Evolutionary conservation across 75 land plant genomes (phyloP), one percentile per base, ranked within the genome.

Genomic region (Gnetum montanum): DNA sequence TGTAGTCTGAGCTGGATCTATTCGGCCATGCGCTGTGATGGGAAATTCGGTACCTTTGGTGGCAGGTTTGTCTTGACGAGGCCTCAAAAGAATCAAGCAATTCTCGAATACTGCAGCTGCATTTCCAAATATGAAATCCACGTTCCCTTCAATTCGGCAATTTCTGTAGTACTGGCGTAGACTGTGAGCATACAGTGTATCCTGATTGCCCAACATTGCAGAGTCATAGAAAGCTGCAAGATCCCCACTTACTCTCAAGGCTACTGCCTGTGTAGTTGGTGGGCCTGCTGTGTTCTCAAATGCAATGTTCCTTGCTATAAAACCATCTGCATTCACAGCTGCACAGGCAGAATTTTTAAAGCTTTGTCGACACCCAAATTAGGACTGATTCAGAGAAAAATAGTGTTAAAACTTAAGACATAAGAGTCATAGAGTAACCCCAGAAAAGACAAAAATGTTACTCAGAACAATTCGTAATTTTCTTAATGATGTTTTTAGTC

Each of bases 121-220:
- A 52, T 80, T 76, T 27, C 83, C 83, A 54, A 80, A 80, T 34
- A 87, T 74, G 78, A 84, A 86, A 49, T 86, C 91, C 2, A 76
- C 65, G 7, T 88, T 86, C 8, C 91, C 91, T 16, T 67, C 62
- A 8, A 86, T 77, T 57, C 65, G 56, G 49, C 83, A 80, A 40
- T 68, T 58, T 37, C 49, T 54, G 72, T 68, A 81, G 53, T 65
- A 71, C 35, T 81, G 84, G 6, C 83, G 75, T 16, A 77, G 58
- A 28, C 61, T 48, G 11, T 76, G 83, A 0, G 68, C 68, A 41
- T 86, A 86, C 1, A 86, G 62, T 7, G 83, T 79, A 58, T 86
- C 91, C 53, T 84, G 88, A 59, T 58, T 58, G 31, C 75, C 78
- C n/a, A 55, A 56, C 59, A 86, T 59, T 19, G 58, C 68, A 61